Percentiles rank a stretch among this genome's conserved stretches.
Evolutionary conservation across 345 rosid genomes (phyloP).

Genomic region (Alliaria petiolata): DNA sequence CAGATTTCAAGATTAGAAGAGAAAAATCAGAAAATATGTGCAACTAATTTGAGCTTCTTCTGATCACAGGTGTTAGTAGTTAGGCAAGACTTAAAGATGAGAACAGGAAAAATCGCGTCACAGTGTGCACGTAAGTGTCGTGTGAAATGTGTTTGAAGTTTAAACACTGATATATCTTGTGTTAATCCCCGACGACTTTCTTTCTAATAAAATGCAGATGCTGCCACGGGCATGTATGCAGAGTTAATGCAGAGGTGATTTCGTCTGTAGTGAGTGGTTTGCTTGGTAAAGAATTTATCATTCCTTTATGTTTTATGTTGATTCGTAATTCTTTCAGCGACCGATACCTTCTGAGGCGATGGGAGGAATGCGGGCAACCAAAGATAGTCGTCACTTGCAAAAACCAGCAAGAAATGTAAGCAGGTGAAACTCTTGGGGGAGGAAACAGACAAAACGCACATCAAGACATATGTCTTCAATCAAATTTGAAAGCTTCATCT

Average conservation of each 20-base stretch:
- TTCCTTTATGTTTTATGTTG: constrained; percentile 5
- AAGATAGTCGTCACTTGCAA: constrained; percentile 85
- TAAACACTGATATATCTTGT: neutral
- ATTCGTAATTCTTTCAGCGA: constrained; percentile 43
- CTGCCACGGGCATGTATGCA: constrained; percentile 86
- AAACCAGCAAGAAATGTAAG: constrained; percentile 92
- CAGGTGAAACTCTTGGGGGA: constrained; percentile 32
- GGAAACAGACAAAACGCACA: neutral
- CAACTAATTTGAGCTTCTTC: constrained; percentile 11
- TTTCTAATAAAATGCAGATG: constrained; percentile 52
- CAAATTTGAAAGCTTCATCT: neutral
- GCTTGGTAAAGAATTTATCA: neutral
- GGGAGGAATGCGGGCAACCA: constrained; percentile 90
- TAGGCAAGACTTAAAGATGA: constrained; percentile 94
- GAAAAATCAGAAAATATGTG: neutral
- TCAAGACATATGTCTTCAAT: neutral
- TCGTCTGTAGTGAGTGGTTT: neutral
- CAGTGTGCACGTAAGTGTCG: constrained; percentile 84
- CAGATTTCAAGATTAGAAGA: neutral
- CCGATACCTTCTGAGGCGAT: constrained; percentile 57
- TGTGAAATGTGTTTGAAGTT: neutral
- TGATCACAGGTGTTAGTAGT: constrained; percentile 76
- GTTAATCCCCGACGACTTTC: neutral
- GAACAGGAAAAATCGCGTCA: constrained; percentile 74
- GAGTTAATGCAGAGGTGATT: constrained; percentile 71